These are phyloP conservation scores for Calocybe indica DNA, from an alignment of 768 basidiomycete genomes.

Conservation along the genomic window DNA sequence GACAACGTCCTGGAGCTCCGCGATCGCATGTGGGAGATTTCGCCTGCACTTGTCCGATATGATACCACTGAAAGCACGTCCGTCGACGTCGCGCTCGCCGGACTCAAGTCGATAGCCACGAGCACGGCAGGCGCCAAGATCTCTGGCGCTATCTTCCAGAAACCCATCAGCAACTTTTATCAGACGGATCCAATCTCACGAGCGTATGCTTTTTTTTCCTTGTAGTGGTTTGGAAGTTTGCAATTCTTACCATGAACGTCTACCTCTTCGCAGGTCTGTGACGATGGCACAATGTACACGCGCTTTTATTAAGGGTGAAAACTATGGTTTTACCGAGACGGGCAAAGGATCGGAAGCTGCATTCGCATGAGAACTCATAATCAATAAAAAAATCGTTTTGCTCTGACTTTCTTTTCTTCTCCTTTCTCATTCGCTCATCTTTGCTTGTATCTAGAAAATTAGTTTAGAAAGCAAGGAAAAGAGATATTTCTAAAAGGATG, in stretches of 20 bases:
- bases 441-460: too few relatives aligned
- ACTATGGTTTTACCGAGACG: constrained; percentile 46
- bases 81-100: constrained; percentile 60
- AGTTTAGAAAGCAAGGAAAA: too few relatives aligned
- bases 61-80: constrained; percentile 78
- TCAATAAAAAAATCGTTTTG: constrained; percentile 12
- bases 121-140: constrained; percentile 50
- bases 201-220: constrained; percentile 53
- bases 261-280: constrained; percentile 52
- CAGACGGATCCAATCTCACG: constrained; percentile 93
- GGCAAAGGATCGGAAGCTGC: constrained; percentile 41
- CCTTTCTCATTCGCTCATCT: too few relatives aligned
- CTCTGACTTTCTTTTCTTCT: too few relatives aligned
- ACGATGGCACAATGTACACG: constrained; percentile 95
- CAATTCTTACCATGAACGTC: constrained; percentile 1
- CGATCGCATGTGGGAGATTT: constrained; percentile 96
- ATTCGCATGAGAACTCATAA: constrained; percentile 26
- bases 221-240: not conserved
- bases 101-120: constrained; percentile 54
- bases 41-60: constrained; percentile 83
- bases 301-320: constrained; percentile 75
- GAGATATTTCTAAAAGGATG: too few relatives aligned
- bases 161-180: constrained; percentile 91
- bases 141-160: constrained; percentile 57
- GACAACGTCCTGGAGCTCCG: constrained; percentile 80